A percentile compares a stretch with the other conserved stretches of the same genome.
phyloP scores from a whole-genome alignment of 2,329 filamentous ascomycete species.

The Aspergillus proliferans region DNA sequence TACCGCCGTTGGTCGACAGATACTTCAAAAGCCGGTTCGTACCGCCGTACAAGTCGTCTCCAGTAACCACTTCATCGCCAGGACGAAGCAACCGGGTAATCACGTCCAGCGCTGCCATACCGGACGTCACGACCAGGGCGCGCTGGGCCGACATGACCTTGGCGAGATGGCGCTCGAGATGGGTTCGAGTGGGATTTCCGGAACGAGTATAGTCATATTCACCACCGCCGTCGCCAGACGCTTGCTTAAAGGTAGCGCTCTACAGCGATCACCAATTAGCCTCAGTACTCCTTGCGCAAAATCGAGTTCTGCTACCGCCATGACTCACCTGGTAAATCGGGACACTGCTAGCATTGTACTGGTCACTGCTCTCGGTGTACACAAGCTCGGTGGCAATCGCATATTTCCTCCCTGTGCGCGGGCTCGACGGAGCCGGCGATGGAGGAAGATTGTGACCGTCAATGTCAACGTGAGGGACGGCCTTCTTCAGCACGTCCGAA shows the following conservation, averaged over 20 bases:
- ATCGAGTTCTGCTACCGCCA: neutral
- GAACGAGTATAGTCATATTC: slow-evolving; percentile 99
- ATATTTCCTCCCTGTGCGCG: slow-evolving; percentile 78
- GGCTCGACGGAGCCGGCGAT: slow-evolving; percentile 88
- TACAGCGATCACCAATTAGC: slow-evolving; percentile 20
- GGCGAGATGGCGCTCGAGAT: slow-evolving; percentile 90
- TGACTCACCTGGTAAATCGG: slow-evolving; percentile 77
- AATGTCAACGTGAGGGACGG: slow-evolving; percentile 61
- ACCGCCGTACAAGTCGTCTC: slow-evolving; percentile 93
- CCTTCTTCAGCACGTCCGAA: slow-evolving; percentile 40
- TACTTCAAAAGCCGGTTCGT: slow-evolving; percentile 92
- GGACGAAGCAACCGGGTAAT: slow-evolving; percentile 85
- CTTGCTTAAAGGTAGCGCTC: slow-evolving; percentile 97
- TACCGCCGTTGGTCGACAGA: slow-evolving; percentile 79
- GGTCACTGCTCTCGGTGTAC: slow-evolving; percentile 91
- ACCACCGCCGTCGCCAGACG: slow-evolving; percentile 67
- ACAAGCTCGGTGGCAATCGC: slow-evolving; percentile 93
- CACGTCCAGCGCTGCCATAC: slow-evolving; percentile 95
- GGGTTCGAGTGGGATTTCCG: slow-evolving; percentile 91
- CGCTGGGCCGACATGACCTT: slow-evolving; percentile 98
- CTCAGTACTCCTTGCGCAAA: neutral
- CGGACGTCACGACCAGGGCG: slow-evolving; percentile 86
- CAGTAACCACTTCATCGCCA: slow-evolving; percentile 94
- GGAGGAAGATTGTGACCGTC: slow-evolving; percentile 82
- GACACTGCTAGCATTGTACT: slow-evolving; percentile 93